Base-by-base conservation (phyloP, 2,329 filamentous ascomycete genomes). In the Xylaria sp. region DNA sequence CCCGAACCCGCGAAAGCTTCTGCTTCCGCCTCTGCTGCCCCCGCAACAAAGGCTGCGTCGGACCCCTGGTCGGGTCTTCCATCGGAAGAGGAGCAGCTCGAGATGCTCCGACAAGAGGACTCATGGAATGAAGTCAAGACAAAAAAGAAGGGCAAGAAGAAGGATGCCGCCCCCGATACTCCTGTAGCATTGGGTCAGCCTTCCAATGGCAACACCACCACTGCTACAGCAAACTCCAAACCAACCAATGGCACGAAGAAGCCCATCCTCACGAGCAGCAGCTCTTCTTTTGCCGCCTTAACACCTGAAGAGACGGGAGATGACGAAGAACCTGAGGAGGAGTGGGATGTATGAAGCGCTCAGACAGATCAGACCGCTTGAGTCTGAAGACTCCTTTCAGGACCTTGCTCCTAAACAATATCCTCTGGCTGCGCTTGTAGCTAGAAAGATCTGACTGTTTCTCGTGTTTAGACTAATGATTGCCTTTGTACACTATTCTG, bases 71-170 rank as follows among this genome's bases (percentile, higher is more conserved):
- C 85, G 5, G 82, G 84, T 10, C 80, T 88, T 1, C 87, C 87
- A 2, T 89, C 88, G 0, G 88, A 90, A 78, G 88, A 90, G 78
- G 86, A 90, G 79, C 88, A 90, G 80, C 81, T 90, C 73, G 84
- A 89, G 80, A 81, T 86, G 77, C 82, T 89, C 65, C 85, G 85
- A 74, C 81, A 89, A 72, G 82, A 84, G 52, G 79, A 80, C 25
- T 78, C 80, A 20, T 91, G 89, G 89, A 89, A 82, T 78, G 89
- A 88, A 39, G 89, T 91, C 59, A 81, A 81, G 70, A 80, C 79
- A 25, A 85, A 83, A 76, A 79, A 80, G 76, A 78, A 78, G 74
- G 74, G 78, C 59, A 81, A 81, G 77, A 83, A 82, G 78, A 81
- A 85, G 80, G 78, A 78, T 67, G 79, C 82, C 37, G 76, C 81